Evolutionary conservation across 805 yeast species (phyloP).

Genomic region (Spathaspora gorwiae): DNA sequence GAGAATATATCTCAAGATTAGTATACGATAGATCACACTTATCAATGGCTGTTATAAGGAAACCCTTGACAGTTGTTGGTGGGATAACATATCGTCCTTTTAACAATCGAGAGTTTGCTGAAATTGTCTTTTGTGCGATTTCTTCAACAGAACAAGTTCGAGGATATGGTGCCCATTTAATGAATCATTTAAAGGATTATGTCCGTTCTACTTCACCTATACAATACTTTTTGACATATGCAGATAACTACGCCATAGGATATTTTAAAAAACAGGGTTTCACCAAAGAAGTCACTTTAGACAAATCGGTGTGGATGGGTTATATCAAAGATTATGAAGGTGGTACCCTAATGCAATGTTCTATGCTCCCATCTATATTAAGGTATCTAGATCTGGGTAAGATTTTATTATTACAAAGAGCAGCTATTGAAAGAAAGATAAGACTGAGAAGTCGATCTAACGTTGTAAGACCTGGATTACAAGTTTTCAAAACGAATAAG

Average conservation of each 20-base stretch:
- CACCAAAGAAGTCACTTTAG: slow-evolving; percentile 87
- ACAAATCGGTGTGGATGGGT: slow-evolving; percentile 92
- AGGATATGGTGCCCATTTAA: slow-evolving; percentile 97
- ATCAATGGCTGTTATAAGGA: slow-evolving; percentile 92
- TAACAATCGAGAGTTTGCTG: slow-evolving; percentile 87
- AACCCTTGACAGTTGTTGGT: slow-evolving; percentile 93
- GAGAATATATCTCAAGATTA: slow-evolving; percentile 89
- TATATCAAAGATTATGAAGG: slow-evolving; percentile 99
- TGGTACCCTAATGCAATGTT: slow-evolving; percentile 96
- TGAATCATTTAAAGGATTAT: slow-evolving; percentile 96
- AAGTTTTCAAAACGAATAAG: slow-evolving; percentile 53
- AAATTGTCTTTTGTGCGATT: slow-evolving; percentile 97
- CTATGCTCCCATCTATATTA: slow-evolving; percentile 77
- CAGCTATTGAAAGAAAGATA: slow-evolving; percentile 83
- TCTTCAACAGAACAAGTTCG: slow-evolving; percentile 96
- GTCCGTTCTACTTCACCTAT: slow-evolving; percentile 84
- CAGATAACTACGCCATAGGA: slow-evolving; percentile 98
- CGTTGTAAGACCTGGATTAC: slow-evolving; percentile 76
- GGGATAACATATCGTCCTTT: slow-evolving; percentile 97
- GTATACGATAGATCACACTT: slow-evolving; percentile 93
- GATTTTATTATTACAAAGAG: slow-evolving; percentile 81
- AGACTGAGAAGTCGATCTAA: slow-evolving; percentile 75
- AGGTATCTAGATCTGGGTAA: slow-evolving; percentile 87
- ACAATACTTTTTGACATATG: slow-evolving; percentile 86
- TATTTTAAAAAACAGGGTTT: slow-evolving; percentile 98